phyloP scores from a whole-genome alignment of 140 eudicot species.

The Flaveria floridana region DNA sequence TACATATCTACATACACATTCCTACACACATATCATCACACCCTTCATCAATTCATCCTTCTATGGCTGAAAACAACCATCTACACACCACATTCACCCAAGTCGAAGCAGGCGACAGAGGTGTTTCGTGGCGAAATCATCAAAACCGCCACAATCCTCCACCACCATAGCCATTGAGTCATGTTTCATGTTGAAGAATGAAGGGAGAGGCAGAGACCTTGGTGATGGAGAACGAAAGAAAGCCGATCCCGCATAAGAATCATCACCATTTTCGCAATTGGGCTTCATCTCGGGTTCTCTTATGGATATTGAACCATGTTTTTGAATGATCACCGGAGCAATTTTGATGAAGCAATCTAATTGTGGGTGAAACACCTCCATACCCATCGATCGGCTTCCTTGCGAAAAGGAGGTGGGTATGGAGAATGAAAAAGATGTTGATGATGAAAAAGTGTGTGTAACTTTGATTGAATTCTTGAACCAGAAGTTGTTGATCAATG shows the following conservation, averaged over 20 bases:
- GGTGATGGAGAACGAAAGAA: slow-evolving; percentile 65
- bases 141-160: slow-evolving; percentile 20
- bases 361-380: slow-evolving; percentile 71
- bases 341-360: slow-evolving; percentile 37
- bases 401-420: slow-evolving; percentile 43
- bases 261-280: slow-evolving; percentile 32
- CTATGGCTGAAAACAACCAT: slow-evolving; percentile 15
- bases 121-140: slow-evolving; percentile 48
- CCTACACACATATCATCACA: slow-evolving; percentile 2
- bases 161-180: slow-evolving; percentile 5
- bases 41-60: slow-evolving; percentile 22
- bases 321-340: slow-evolving; percentile 39
- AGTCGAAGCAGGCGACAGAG: slow-evolving; percentile 68
- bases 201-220: slow-evolving; percentile 60
- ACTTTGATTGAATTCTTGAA: slow-evolving; percentile 11
- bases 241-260: slow-evolving; percentile 68
- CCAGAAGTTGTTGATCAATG: slow-evolving; percentile 14
- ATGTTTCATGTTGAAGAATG: slow-evolving; percentile 48
- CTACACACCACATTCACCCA: slow-evolving; percentile 34
- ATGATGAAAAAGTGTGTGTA: slow-evolving; percentile 26
- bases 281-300: slow-evolving; percentile 33
- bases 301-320: slow-evolving; percentile 31
- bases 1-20: slow-evolving; percentile 13
- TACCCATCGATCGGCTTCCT: slow-evolving; percentile 55
- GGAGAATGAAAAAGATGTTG: slow-evolving; percentile 30